phyloP scores from a whole-genome alignment of 1,139 yeast species.

The Eremothecium cymbalariae region DNA sequence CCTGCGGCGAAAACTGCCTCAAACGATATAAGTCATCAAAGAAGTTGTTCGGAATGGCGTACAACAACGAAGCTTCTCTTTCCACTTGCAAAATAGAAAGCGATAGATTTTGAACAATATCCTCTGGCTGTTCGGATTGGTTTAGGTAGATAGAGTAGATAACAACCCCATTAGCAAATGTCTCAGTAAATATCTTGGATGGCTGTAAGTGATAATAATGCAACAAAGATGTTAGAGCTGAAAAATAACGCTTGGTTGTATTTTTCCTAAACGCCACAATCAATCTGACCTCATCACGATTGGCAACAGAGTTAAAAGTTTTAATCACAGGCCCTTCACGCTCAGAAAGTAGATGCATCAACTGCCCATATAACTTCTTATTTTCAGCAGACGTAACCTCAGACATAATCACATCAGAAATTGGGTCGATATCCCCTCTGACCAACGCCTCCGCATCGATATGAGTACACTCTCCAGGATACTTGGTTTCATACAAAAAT shows the following conservation, averaged over 20 bases:
- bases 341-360: constrained; percentile 59
- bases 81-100: constrained; percentile 83
- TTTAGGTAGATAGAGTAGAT: constrained; percentile 79
- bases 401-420: constrained; percentile 74
- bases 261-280: constrained; percentile 83
- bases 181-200: constrained; percentile 89
- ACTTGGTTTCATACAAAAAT: constrained; percentile 77
- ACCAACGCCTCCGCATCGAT: constrained; percentile 29
- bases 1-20: constrained; percentile 84
- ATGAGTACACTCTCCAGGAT: constrained; percentile 34
- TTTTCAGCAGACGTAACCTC: constrained; percentile 77
- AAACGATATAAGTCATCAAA: constrained; percentile 68
- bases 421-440: constrained; percentile 45
- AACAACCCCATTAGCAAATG: constrained; percentile 81
- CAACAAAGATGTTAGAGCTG: constrained; percentile 81
- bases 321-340: constrained; percentile 92
- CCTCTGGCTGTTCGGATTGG: constrained; percentile 33
- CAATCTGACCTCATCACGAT: constrained; percentile 71
- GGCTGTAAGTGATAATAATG: constrained; percentile 82
- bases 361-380: constrained; percentile 62
- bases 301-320: constrained; percentile 65
- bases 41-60: constrained; percentile 81
- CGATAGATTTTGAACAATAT: constrained; percentile 39
- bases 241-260: constrained; percentile 78
- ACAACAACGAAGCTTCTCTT: constrained; percentile 87